Conservation (phyloP, 2,329 filamentous ascomycete genomes). For the Sodiomyces alkalinus region DNA sequence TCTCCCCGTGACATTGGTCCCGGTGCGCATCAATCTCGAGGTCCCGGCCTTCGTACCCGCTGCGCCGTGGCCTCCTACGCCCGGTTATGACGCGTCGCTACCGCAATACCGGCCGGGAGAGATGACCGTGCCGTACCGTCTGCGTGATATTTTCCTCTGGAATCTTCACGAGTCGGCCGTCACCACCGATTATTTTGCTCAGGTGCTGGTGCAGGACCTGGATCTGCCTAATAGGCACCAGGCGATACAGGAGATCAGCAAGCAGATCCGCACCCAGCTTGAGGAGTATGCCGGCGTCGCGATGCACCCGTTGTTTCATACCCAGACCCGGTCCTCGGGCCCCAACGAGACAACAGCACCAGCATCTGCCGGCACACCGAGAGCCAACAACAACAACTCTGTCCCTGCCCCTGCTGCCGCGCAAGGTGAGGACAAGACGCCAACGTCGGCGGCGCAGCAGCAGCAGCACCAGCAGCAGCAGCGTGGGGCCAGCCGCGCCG, state of each 20-base stretch:
- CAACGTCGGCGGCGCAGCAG: conserved; percentile 11
- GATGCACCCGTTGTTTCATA: conserved; percentile 81
- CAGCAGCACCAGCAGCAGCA: no score
- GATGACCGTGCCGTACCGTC: conserved; percentile 64
- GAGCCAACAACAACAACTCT: conserved; percentile 22
- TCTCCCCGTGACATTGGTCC: conserved; percentile 79
- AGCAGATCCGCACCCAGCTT: conserved; percentile 84
- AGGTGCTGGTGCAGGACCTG: conserved; percentile 76
- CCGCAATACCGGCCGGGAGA: conserved; percentile 72
- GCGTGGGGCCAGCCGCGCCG: conserved; percentile 29
- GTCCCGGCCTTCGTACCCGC: conserved; percentile 62
- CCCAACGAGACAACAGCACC: no score
- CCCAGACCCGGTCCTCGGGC: conserved; percentile 18
- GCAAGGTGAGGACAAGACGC: no score
- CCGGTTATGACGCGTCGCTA: conserved; percentile 51
- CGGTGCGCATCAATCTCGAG: conserved; percentile 92
- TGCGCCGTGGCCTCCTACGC: conserved; percentile 43
- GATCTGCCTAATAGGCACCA: conserved; percentile 65
- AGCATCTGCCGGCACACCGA: conserved; percentile 16
- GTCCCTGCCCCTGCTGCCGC: no score
- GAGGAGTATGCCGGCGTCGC: conserved; percentile 95
- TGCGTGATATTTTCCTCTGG: conserved; percentile 95
- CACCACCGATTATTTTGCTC: conserved; percentile 93
- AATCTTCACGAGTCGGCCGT: conserved; percentile 90
- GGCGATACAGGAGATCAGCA: conserved; percentile 70